phyloP scores from a whole-genome alignment of 371 early-diverging fungal genomes.

The Furculomyces boomerangus region DNA sequence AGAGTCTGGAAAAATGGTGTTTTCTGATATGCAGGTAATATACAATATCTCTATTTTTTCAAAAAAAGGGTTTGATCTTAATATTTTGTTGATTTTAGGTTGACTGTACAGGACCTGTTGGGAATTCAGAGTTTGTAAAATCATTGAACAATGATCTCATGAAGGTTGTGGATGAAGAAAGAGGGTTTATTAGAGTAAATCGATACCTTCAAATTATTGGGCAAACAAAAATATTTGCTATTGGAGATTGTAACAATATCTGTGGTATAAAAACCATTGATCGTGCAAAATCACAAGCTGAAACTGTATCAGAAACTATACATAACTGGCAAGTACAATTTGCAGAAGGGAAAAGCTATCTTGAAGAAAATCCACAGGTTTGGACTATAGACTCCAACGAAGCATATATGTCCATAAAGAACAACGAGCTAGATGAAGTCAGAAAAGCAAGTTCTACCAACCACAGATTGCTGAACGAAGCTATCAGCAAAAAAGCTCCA shows the following conservation, averaged over 20 bases:
- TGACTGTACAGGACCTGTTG: not conserved
- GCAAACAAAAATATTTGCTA: not conserved
- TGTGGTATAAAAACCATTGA: not conserved
- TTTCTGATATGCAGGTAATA: not conserved
- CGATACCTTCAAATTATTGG: not conserved
- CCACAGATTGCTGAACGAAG: not conserved
- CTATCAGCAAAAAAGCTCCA: not conserved
- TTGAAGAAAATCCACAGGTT: not conserved
- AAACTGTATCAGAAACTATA: not conserved
- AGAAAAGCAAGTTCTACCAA: not conserved
- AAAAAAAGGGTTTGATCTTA: not conserved
- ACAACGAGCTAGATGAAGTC: not conserved
- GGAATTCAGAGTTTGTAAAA: not conserved
- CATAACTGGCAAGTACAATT: not conserved
- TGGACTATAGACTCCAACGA: not conserved
- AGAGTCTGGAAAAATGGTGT: not conserved
- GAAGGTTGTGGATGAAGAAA: not conserved
- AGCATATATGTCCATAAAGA: not conserved
- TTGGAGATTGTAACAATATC: not conserved
- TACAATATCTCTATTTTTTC: not conserved
- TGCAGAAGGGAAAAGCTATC: not conserved
- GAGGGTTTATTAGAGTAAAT: not conserved
- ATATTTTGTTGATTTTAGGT: not conserved
- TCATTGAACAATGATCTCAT: not conserved
- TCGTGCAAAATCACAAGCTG: not conserved